Conservation (phyloP, 352 stramenopile genomes). For the Blastocystis sp. region DNA sequence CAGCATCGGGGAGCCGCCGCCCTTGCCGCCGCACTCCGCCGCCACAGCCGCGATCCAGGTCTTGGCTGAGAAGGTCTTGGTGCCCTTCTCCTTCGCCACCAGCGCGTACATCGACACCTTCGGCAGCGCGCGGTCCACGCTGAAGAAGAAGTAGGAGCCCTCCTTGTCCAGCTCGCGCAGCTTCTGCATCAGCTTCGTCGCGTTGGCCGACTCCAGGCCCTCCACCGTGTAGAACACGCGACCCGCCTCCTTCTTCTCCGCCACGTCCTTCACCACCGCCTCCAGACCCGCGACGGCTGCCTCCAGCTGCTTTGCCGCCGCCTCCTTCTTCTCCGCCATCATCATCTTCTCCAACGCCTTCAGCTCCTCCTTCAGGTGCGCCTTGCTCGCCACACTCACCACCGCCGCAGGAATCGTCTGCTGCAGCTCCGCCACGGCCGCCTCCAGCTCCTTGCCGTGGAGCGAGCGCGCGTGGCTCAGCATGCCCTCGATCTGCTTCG, state of each 20-base stretch:
- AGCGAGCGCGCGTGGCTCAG: constrained; percentile 75
- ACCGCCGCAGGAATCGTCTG: constrained; percentile 74
- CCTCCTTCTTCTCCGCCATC: constrained; percentile 77
- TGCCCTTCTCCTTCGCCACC: constrained; percentile 79
- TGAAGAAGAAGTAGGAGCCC: constrained; percentile 85
- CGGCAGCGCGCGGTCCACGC: constrained; percentile 79
- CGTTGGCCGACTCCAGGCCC: constrained; percentile 83
- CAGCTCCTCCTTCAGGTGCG: constrained; percentile 81
- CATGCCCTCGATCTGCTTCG: constrained; percentile 78
- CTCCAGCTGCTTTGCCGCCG: constrained; percentile 74
- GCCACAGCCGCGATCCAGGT: constrained; percentile 88
- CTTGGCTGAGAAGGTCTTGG: constrained; percentile 81
- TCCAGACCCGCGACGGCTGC: constrained; percentile 74
- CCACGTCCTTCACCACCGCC: constrained; percentile 71
- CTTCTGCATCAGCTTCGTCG: constrained; percentile 86
- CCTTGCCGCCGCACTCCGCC: constrained; percentile 86
- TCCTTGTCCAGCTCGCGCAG: constrained; percentile 85
- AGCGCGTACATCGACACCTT: constrained; percentile 88
- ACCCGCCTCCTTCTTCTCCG: constrained; percentile 72
- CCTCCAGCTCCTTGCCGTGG: constrained; percentile 74
- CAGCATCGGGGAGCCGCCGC: constrained; percentile 77
- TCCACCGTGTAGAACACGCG: constrained; percentile 80
- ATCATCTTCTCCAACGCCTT: constrained; percentile 81
- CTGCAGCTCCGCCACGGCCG: constrained; percentile 73
- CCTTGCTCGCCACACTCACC: constrained; percentile 77